Evolutionary conservation across 2,329 filamentous ascomycete species (phyloP).

Genomic region (Alternaria novae-zelandiae): DNA sequence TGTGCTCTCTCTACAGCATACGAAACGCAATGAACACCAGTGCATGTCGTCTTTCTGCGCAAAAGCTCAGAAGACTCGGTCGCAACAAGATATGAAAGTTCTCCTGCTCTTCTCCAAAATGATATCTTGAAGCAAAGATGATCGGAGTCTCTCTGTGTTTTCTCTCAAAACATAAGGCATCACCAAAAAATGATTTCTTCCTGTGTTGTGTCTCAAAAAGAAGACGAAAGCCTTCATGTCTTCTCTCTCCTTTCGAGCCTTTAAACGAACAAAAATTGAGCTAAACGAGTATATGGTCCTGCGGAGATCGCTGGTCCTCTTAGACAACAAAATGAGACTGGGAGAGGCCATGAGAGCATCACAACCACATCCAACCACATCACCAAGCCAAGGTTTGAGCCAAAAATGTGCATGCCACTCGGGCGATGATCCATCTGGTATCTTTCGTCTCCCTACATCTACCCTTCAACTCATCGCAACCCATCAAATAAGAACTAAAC

Average conservation of each 20-base stretch:
- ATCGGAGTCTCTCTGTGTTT: too few relatives aligned
- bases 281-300: not conserved
- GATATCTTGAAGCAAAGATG: too few relatives aligned
- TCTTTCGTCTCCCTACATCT: not conserved
- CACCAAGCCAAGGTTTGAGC: not conserved
- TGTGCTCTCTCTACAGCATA: not conserved
- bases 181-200: too few relatives aligned
- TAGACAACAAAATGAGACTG: too few relatives aligned
- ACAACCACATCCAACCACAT: not conserved
- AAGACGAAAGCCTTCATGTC: too few relatives aligned
- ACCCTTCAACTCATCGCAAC: not conserved
- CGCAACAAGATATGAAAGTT: too few relatives aligned
- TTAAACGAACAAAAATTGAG: fast-evolving
- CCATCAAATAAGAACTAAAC: not conserved
- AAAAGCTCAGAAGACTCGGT: too few relatives aligned
- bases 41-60: not conserved
- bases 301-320: not conserved
- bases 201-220: too few relatives aligned
- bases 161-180: too few relatives aligned
- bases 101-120: not conserved
- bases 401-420: not conserved
- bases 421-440: not conserved
- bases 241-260: not conserved
- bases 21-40: too few relatives aligned
- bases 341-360: not conserved